Evolutionary conservation across 169 alveolate genomes (phyloP), one percentile per base, ranked within the genome.

Genomic region (Plasmodium cynomolgi): DNA sequence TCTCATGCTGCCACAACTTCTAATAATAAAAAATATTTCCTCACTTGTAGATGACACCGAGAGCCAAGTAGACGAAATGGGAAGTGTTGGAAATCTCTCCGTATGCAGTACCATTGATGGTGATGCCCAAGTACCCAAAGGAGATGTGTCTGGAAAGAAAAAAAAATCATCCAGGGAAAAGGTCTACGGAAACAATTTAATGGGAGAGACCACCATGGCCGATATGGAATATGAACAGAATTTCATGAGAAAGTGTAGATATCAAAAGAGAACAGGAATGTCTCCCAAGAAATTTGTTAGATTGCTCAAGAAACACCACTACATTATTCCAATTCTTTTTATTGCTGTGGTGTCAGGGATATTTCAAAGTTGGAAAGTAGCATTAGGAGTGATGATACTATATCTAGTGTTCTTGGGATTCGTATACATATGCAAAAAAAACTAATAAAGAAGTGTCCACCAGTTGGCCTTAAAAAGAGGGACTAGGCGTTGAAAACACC

Each of bases 291-390:
- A 5, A 23, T 1, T 44, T 1, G 11, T 13, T 17, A 80, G 23
- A 41, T 37, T 37, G 9, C 20, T 80, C 26, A 80, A 80, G 58
- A 80, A 80, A 23, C 39, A 80, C 84, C 84, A 80, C 37, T 41
- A 41, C 71, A 9, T n/a, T 80, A 1, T 80, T 80, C 31, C 84
- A 44, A 20, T 41, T 9, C 8, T 23, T 15, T 13, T 80, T 8
- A 0, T 34, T 11, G 15, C 3, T n/a, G n/a, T n/a, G n/a, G n/a
- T n/a, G n/a, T n/a, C n/a, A n/a, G n/a, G n/a, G n/a, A n/a, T 41
- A 7, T 80, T 23, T 7, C n/a, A 0, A 23, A 0, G 1, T 1
- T 26, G 37, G 77, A 0, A 68, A 20, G 23, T 26, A 2, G 77
- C 77, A 68, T 0, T 29, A 68, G 77, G 77, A n/a, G 77, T 68